phyloP scores from a whole-genome alignment of 768 basidiomycete species.

The Gloeostereum incarnatum region DNA sequence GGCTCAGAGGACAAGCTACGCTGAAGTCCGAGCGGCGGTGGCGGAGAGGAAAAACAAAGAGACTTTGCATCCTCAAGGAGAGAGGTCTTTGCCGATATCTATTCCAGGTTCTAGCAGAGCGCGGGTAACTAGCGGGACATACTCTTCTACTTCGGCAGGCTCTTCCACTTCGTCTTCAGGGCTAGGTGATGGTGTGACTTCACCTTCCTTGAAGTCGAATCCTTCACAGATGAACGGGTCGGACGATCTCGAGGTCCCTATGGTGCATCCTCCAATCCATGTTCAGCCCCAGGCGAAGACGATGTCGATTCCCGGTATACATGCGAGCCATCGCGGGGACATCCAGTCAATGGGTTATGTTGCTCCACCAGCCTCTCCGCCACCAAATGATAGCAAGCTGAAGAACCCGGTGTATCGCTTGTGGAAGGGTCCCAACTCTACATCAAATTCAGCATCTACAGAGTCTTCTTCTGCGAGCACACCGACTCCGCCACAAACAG shows the following conservation, averaged over 20 bases:
- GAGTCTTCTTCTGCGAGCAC: not conserved
- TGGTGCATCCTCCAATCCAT: slow-evolving; percentile 39
- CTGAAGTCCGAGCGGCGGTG: slow-evolving; percentile 71
- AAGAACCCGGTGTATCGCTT: slow-evolving; percentile 57
- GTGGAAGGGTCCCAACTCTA: slow-evolving; percentile 35
- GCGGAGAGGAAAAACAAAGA: slow-evolving; percentile 48
- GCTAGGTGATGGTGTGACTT: no score
- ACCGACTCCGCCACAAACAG: slow-evolving; percentile 12
- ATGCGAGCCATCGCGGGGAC: slow-evolving; percentile 76
- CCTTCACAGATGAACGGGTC: not conserved
- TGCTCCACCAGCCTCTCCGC: slow-evolving; percentile 33
- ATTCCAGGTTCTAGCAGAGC: not conserved
- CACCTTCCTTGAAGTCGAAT: not conserved
- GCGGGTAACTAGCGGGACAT: no score
- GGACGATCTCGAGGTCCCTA: not conserved
- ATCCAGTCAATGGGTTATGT: slow-evolving; percentile 80
- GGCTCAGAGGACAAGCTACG: slow-evolving; percentile 46
- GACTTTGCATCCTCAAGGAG: slow-evolving; percentile 11
- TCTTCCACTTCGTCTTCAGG: no score
- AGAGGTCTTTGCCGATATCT: slow-evolving; percentile 12
- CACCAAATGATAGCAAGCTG: slow-evolving; percentile 25
- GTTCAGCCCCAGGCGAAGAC: slow-evolving; percentile 72
- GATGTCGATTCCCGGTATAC: slow-evolving; percentile 86
- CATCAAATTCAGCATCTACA: not conserved
- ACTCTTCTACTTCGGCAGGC: not conserved